Base-by-base conservation (phyloP, 2,329 filamentous ascomycete genomes). In the Penicillium aurantiogriseum region DNA sequence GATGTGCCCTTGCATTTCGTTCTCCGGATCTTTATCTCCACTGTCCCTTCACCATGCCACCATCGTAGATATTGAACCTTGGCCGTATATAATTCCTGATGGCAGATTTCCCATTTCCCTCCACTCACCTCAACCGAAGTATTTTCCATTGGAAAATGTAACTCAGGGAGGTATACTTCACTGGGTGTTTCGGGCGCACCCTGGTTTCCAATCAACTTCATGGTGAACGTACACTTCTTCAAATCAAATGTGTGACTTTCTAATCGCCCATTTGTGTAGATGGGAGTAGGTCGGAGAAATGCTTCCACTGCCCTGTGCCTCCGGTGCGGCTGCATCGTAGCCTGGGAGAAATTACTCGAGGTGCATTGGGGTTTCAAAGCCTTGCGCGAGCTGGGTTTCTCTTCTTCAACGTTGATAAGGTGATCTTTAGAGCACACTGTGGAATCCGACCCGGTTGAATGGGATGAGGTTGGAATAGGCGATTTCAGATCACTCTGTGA, bases 291-390 rank as follows among this genome's bases (percentile, higher is more conserved):
- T 1, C 94, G 88, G 33, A 97, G 86, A 68, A 91, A 97, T 0
- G 95, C 93, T 75, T 99, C 93, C 4, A 92, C 93, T 1, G 92
- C 94, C 38, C 94, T 89, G 67, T 89, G 90, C 1, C 93, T 92
- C 0, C 87, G 85, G 1, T 83, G 77, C 55, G 82, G 84, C 17
- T 81, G 83, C 25, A 88, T 71, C 58, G 85, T 83, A 19, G 78
- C 77, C 47, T 80, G 77, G 11, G 81, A 79, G 1, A 76, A 76
- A 40, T 79, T 75, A 0, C 85, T 87, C 49, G 84, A 84, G 62
- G 91, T 79, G 8, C 70, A 77, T 0, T 77, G 78, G 4, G 74
- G 70, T 23, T 69, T 86, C 21, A 97, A 77, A 1, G 87, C 88
- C 64, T 46, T 15, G 2, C 15, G 6, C n/a, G 11, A 21, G 10